A percentile compares a stretch with the other conserved stretches of the same genome.
These are phyloP conservation scores for Selaginella tamariscina DNA, from an alignment of 75 land plant genomes.

Conservation along the genomic window DNA sequence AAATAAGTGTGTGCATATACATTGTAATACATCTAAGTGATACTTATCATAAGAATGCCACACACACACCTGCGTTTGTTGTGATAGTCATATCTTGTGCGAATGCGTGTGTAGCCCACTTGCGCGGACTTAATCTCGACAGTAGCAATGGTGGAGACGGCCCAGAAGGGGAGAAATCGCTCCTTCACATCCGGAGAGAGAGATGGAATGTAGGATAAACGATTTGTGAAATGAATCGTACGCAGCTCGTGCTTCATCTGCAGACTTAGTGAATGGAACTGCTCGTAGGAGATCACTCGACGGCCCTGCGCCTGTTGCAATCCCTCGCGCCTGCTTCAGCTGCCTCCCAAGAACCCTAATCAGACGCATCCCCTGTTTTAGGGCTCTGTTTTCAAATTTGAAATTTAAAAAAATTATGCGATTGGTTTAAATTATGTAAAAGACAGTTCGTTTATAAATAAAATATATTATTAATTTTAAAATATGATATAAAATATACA, in stretches of 20 bases:
- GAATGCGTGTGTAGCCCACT: background rate
- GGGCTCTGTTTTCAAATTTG: background rate
- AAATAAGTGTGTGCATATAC: no score
- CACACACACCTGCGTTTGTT: background rate
- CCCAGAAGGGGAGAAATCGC: slow-evolving; percentile 3
- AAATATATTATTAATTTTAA: no score
- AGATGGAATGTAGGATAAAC: background rate
- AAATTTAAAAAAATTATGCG: no score
- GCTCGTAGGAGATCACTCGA: background rate
- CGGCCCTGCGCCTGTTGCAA: background rate
- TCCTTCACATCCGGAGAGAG: background rate
- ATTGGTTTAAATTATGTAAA: no score
- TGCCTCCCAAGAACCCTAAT: background rate
- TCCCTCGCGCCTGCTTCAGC: background rate
- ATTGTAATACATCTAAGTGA: no score
- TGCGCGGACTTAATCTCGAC: background rate
- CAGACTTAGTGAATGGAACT: slow-evolving; percentile 2
- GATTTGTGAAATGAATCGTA: slow-evolving; percentile 1
- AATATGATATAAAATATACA: no score
- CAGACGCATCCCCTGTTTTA: background rate
- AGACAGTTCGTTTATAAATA: no score
- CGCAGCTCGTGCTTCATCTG: background rate
- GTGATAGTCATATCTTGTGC: background rate
- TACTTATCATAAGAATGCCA: no score
- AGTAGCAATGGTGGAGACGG: background rate